phyloP scores from a whole-genome alignment of 2,329 filamentous ascomycete genomes.

The Colletotrichum plurivorum region DNA sequence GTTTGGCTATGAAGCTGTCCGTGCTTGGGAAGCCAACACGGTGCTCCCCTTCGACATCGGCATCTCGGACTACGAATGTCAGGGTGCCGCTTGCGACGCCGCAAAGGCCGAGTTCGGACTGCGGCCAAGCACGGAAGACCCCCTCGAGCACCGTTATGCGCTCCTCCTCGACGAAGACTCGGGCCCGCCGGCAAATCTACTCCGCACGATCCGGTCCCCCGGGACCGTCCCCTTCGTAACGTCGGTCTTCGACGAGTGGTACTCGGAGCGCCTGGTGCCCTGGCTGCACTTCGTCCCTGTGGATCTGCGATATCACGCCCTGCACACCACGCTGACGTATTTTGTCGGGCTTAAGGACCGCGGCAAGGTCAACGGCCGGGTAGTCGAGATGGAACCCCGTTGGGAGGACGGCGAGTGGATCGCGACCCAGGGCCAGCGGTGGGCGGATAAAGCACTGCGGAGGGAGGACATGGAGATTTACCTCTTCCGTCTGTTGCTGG shows the following conservation, averaged over 20 bases:
- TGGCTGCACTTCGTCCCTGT: constrained; percentile 88
- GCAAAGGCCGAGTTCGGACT: constrained; percentile 67
- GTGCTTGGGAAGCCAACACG: constrained; percentile 66
- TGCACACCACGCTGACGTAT: constrained; percentile 82
- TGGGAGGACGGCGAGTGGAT: constrained; percentile 73
- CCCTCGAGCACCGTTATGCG: constrained; percentile 78
- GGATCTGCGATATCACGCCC: constrained; percentile 78
- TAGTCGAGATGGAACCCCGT: constrained; percentile 63
- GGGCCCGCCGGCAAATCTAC: constrained; percentile 72
- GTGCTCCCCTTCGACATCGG: constrained; percentile 69
- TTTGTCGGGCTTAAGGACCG: constrained; percentile 72
- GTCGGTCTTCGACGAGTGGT: constrained; percentile 84
- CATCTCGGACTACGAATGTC: constrained; percentile 70
- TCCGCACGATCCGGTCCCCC: constrained; percentile 75
- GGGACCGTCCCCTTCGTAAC: constrained; percentile 77
- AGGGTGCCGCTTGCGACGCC: constrained; percentile 65
- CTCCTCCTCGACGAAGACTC: constrained; percentile 80
- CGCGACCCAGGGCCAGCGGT: constrained; percentile 74
- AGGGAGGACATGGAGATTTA: constrained; percentile 86
- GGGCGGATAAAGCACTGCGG: constrained; percentile 74
- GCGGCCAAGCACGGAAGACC: constrained; percentile 59
- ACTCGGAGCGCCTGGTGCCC: constrained; percentile 78
- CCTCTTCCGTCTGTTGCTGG: constrained; percentile 81
- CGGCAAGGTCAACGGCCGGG: constrained; percentile 59
- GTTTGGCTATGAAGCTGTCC: constrained; percentile 70